Evolutionary conservation across 2,329 filamentous ascomycete species (phyloP), one percentile per base, ranked within the genome.

Genomic region (Cladosporium sp.): DNA sequence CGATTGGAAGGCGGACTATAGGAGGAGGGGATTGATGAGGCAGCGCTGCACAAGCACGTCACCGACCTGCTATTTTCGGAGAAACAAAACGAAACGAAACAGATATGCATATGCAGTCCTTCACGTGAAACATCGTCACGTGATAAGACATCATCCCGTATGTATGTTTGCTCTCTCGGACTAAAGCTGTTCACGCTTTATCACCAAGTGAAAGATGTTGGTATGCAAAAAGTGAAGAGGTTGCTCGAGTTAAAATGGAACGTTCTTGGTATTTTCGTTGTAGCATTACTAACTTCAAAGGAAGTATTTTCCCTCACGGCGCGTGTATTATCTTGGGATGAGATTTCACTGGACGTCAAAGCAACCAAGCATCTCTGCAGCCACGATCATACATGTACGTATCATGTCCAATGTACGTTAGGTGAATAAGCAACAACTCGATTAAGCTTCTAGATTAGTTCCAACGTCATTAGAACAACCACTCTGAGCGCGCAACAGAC

Each of bases 11-110:
- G 26, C 51, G 8, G 51, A 32, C 51, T 26, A 30, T 13, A 28
- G 49, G 54, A 57, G 32, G 30, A n/a, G 21, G 32, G 7, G 49
- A 39, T 8, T 39, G 11, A 30, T 54, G 26, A 54, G 28, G 39
- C 39, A 23, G 39, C 39, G 10, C 30, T 57, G 54, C 54, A 57
- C 30, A 32, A 57, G 54, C 48, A 57, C 54, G 54, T 57, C 54
- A 57, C 32, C 54, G 23, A 32, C 51, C 51, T 32, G 54, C 54
- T 57, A 57, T 57, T 57, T 36, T 23, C 13, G 54, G 54, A 30
- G 30, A 39, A 23, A 39, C 30, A 39, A 10, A 34, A 39, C 32
- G 54, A 57, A 39, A 57, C 54, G 23, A 53, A 53, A 46, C 39
- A 46, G n/a, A 46, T 46, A 28, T 25, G 21, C 21, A 46, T 21